These are phyloP conservation scores for Ustilago xerochloae DNA, from an alignment of 1,284 basidiomycete genomes.

Conservation along the genomic window DNA sequence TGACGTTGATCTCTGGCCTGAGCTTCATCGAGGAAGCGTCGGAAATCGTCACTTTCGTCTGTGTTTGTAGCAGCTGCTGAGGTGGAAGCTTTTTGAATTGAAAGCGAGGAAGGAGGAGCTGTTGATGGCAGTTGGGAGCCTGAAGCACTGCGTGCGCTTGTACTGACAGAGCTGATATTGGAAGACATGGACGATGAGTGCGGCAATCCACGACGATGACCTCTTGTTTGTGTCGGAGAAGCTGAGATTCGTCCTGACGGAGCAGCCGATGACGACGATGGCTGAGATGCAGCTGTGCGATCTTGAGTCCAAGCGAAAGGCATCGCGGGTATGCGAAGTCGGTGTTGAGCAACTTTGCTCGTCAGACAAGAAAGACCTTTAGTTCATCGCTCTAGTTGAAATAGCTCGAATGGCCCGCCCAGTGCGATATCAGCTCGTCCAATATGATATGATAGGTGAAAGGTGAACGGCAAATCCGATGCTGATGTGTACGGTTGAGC, in stretches of 20 bases:
- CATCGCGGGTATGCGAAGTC: slow-evolving; percentile 4
- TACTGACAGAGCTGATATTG: slow-evolving; percentile 22
- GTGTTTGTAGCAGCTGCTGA: slow-evolving; percentile 26
- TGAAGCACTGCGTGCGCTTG: slow-evolving; percentile 17
- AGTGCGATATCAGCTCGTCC: no score
- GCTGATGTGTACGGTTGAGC: background rate
- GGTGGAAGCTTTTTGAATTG: slow-evolving; percentile 26
- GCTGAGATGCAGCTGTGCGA: slow-evolving; percentile 6
- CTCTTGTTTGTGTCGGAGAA: slow-evolving; percentile 17
- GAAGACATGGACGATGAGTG: slow-evolving; percentile 30
- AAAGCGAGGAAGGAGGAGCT: slow-evolving; percentile 14
- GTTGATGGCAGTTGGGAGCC: background rate
- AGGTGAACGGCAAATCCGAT: background rate
- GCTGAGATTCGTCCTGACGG: slow-evolving; percentile 33
- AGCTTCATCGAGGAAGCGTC: slow-evolving; percentile 25
- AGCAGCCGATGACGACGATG: slow-evolving; percentile 17
- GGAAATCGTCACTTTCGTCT: slow-evolving; percentile 40
- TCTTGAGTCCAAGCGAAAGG: slow-evolving; percentile 26
- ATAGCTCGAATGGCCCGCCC: background rate
- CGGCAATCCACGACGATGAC: slow-evolving; percentile 22
- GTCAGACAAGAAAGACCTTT: background rate
- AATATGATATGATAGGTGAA: no score
- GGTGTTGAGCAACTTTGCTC: background rate
- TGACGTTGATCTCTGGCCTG: slow-evolving; percentile 19
- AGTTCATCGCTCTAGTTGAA: background rate